A percentile compares a stretch with the other conserved stretches of the same genome.
Conservation (phyloP, 352 stramenopile species). For the Hyaloperonospora arabidopsidis region DNA sequence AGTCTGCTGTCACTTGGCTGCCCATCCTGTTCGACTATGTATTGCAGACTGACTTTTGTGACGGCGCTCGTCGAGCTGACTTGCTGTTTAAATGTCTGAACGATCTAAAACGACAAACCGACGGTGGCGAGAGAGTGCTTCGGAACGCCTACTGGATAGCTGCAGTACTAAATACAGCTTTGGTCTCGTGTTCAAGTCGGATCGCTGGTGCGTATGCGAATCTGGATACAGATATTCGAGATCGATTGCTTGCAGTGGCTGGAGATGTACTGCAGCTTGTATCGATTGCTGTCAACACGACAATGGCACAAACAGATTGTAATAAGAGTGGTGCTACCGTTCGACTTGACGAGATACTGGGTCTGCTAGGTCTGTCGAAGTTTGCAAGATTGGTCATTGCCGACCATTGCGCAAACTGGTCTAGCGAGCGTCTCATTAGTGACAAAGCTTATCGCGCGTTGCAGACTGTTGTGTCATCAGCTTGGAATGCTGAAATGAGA, state of each 20-base stretch:
- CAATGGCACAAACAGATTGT: neutral
- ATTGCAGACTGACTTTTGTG: slow-evolving; percentile 21
- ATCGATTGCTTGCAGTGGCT: slow-evolving; percentile 11
- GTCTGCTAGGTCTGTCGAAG: slow-evolving; percentile 11
- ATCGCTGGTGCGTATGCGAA: slow-evolving; percentile 10
- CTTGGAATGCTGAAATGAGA: slow-evolving; percentile 8
- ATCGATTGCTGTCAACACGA: slow-evolving; percentile 2
- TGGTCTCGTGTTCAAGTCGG: slow-evolving; percentile 24
- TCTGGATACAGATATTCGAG: neutral
- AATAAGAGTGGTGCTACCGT: neutral
- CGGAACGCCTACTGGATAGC: slow-evolving; percentile 31
- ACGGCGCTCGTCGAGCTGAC: slow-evolving; percentile 13
- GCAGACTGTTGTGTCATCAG: slow-evolving; percentile 6
- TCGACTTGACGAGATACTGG: slow-evolving; percentile 9
- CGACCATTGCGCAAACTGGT: slow-evolving; percentile 8
- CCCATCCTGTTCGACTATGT: slow-evolving; percentile 32
- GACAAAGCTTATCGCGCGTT: slow-evolving; percentile 5
- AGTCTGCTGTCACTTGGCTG: slow-evolving; percentile 24
- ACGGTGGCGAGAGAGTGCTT: slow-evolving; percentile 7
- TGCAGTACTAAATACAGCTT: slow-evolving; percentile 35
- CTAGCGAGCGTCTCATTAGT: slow-evolving; percentile 7
- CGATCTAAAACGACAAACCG: slow-evolving; percentile 1
- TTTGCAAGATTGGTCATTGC: slow-evolving; percentile 12
- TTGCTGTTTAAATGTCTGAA: slow-evolving; percentile 21
- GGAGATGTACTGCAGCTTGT: slow-evolving; percentile 15